A percentile compares a stretch with the other conserved stretches of the same genome.
These are phyloP conservation scores for Yamadazyma triangularis DNA, from an alignment of 1,139 yeast species.

Conservation along the genomic window DNA sequence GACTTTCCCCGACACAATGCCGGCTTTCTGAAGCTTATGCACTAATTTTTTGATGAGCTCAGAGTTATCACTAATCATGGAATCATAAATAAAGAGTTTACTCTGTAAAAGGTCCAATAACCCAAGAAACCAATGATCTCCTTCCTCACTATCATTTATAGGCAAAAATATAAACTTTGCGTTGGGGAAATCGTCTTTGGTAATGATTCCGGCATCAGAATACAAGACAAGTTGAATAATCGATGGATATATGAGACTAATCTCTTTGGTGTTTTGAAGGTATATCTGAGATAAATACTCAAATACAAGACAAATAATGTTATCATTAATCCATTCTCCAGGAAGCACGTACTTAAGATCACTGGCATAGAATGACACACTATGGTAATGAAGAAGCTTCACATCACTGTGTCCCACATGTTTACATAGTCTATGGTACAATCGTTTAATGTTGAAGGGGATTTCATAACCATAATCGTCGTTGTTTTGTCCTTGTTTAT, in stretches of 20 bases:
- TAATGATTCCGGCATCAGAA: conserved; percentile 28
- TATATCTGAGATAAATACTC: no score
- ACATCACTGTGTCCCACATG: conserved; percentile 4
- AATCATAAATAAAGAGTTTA: conserved; percentile 34
- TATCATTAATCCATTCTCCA: conserved; percentile 74
- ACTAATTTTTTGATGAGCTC: conserved; percentile 22
- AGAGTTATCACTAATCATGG: conserved; percentile 23
- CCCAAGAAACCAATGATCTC: conserved; percentile 45
- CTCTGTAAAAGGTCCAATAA: conserved; percentile 28
- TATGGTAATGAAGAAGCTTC: conserved; percentile 29
- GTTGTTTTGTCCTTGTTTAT: no score
- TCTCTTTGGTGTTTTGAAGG: conserved; percentile 15
- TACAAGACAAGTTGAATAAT: conserved; percentile 37
- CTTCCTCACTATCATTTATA: conserved; percentile 37
- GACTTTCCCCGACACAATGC: conserved; percentile 11
- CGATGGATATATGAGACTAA: conserved; percentile 34
- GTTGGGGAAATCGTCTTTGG: conserved; percentile 27
- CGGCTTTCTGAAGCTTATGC: conserved; percentile 4
- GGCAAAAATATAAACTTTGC: conserved; percentile 39
- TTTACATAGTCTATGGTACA: conserved; percentile 13
- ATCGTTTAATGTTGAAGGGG: conserved; percentile 18
- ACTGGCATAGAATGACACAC: conserved; percentile 35
- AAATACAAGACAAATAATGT: conserved; percentile 58
- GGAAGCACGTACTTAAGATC: conserved; percentile 37
- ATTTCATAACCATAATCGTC: no score